A percentile compares a stretch with the other conserved stretches of the same genome.
Evolutionary conservation across 116 monocot genomes (phyloP).

Genomic region (Zostera marina): DNA sequence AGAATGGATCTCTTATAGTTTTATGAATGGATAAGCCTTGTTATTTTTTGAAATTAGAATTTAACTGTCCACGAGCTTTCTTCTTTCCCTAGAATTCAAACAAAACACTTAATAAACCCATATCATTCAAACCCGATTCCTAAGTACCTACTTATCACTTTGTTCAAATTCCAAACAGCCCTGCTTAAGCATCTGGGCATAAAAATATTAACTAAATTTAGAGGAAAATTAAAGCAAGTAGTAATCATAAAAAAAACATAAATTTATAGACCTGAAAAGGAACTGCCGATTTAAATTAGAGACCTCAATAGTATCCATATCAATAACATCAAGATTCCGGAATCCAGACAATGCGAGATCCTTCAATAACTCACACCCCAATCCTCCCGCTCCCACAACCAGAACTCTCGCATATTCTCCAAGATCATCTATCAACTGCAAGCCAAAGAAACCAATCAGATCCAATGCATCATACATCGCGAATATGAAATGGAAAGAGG

Average conservation of each 20-base stretch:
- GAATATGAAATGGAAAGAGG: neutral
- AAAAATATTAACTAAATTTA: too few species aligned
- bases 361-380: constrained; percentile 95
- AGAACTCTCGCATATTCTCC: constrained; percentile 62
- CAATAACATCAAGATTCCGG: constrained; percentile 78
- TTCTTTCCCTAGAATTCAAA: too few species aligned
- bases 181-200: too few species aligned
- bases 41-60: too few species aligned
- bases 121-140: too few species aligned
- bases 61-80: too few species aligned
- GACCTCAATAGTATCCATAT: constrained; percentile 98
- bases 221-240: neutral
- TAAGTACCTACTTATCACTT: too few species aligned
- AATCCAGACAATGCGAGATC: constrained; percentile 90
- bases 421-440: constrained; percentile 67
- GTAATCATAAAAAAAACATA: neutral
- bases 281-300: constrained; percentile 99
- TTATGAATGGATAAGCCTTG: too few species aligned
- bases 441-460: neutral
- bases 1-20: too few species aligned
- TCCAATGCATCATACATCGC: neutral
- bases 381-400: constrained; percentile 94
- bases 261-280: constrained; percentile 56
- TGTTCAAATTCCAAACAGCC: too few species aligned
- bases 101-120: too few species aligned